phyloP scores from a whole-genome alignment of 495 filamentous ascomycete genomes.

The Mycothermus thermophilus region DNA sequence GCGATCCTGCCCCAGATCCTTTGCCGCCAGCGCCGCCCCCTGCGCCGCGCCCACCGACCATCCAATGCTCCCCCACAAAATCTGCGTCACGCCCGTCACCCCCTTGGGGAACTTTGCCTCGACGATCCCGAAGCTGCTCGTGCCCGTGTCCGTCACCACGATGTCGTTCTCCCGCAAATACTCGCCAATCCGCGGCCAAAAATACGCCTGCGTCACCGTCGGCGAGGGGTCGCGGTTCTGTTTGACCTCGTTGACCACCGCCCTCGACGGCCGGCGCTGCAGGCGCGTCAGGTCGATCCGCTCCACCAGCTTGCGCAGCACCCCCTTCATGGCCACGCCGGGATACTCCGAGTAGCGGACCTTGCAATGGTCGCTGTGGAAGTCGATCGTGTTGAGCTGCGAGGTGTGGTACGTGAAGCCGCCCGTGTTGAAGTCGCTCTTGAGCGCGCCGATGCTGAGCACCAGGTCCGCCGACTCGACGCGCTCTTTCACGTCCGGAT shows the following conservation, averaged over 20 bases:
- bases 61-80: conserved; percentile 81
- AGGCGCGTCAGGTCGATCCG: conserved; percentile 46
- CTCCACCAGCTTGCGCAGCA: conserved; percentile 60
- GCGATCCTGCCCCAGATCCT: conserved; percentile 39
- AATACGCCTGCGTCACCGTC: conserved; percentile 67
- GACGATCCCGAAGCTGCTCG: conserved; percentile 80
- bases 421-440: conserved; percentile 80
- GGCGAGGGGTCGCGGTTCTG: conserved; percentile 34
- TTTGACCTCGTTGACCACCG: conserved; percentile 43
- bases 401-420: conserved; percentile 79
- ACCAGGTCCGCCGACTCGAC: conserved; percentile 76
- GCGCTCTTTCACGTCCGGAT: conserved; percentile 51
- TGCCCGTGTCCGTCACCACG: conserved; percentile 80
- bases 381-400: conserved; percentile 73
- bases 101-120: conserved; percentile 67
- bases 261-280: conserved; percentile 27
- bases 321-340: conserved; percentile 69
- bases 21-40: conserved; percentile 57
- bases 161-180: conserved; percentile 67
- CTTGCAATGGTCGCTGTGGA: conserved; percentile 63
- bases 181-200: conserved; percentile 71
- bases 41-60: conserved; percentile 69
- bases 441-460: conserved; percentile 66
- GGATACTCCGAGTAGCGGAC: conserved; percentile 78
- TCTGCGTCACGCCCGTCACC: conserved; percentile 67